A percentile compares a stretch with the other conserved stretches of the same genome.
phyloP scores from a whole-genome alignment of 192 early-diverging fungal species.

The Blastocladiella britannica region DNA sequence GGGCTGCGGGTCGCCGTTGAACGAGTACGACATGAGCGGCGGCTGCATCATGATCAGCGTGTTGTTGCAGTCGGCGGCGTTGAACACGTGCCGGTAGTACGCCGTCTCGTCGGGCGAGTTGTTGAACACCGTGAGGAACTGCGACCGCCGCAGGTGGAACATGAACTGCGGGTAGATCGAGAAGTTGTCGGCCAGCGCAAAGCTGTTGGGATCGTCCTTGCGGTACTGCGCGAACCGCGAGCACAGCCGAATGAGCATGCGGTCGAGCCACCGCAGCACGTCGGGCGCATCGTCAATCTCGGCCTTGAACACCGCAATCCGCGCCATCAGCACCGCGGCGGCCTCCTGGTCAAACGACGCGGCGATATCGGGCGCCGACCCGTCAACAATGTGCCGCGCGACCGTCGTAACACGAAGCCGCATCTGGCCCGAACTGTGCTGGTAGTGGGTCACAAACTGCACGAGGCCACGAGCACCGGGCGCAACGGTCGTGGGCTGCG shows the following conservation, averaged over 20 bases:
- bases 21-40: slow-evolving; percentile 75
- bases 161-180: slow-evolving; percentile 99
- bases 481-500: slow-evolving; percentile 37
- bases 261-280: slow-evolving; percentile 90
- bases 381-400: slow-evolving; percentile 62
- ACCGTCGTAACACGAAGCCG: slow-evolving; percentile 87
- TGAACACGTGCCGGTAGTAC: slow-evolving; percentile 71
- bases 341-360: slow-evolving; percentile 95
- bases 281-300: slow-evolving; percentile 94
- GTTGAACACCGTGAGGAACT: slow-evolving; percentile 98
- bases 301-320: slow-evolving; percentile 89
- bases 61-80: slow-evolving; percentile 87
- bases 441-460: slow-evolving; percentile 90
- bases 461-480: slow-evolving; percentile 71
- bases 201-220: slow-evolving; percentile 82
- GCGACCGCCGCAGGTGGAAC: slow-evolving; percentile 90
- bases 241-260: slow-evolving; percentile 95
- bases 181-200: slow-evolving; percentile 78
- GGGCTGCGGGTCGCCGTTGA: slow-evolving; percentile 68
- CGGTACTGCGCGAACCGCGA: slow-evolving; percentile 91
- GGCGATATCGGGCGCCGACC: slow-evolving; percentile 59
- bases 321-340: slow-evolving; percentile 87
- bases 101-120: slow-evolving; percentile 97
- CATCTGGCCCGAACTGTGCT: slow-evolving; percentile 75
- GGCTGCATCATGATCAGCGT: slow-evolving; percentile 99